Evolutionary conservation across 495 filamentous ascomycete genomes (phyloP).

Genomic region (Trichocladium antarcticum): DNA sequence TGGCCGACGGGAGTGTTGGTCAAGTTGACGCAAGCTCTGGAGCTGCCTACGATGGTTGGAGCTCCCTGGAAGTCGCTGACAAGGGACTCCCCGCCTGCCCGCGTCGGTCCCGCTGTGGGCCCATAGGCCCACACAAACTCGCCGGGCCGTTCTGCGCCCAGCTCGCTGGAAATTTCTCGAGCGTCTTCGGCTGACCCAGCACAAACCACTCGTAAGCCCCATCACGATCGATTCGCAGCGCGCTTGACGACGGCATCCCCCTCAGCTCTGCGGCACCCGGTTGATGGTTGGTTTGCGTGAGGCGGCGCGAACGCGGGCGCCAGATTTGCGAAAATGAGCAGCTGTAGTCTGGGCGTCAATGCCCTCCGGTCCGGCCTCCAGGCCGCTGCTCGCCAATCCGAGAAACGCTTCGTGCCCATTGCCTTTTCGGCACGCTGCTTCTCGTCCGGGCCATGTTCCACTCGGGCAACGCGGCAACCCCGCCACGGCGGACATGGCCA

Average conservation of each 20-base stretch:
- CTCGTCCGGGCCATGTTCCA: constrained; percentile 6
- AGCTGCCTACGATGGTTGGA: background rate
- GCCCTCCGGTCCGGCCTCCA: constrained; percentile 24
- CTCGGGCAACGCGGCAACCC: background rate
- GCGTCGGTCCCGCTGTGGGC: background rate
- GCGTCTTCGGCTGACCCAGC: background rate
- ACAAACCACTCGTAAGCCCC: background rate
- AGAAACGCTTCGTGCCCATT: constrained; percentile 5
- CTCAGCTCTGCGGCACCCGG: background rate
- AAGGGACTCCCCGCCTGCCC: too few relatives aligned
- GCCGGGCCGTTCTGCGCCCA: background rate
- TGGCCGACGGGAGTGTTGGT: too few relatives aligned
- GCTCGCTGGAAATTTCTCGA: background rate
- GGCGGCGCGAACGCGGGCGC: constrained; percentile 19
- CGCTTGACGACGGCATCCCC: background rate
- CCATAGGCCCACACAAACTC: background rate
- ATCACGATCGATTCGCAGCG: background rate
- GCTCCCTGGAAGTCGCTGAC: background rate
- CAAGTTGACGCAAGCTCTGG: background rate
- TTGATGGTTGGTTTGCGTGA: constrained; percentile 23
- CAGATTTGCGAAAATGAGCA: constrained; percentile 20
- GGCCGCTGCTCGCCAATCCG: constrained; percentile 15
- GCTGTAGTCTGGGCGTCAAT: constrained; percentile 22
- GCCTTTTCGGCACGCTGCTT: constrained; percentile 13
- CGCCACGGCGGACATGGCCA: background rate